These are phyloP conservation scores for Trypanosoma boissoni DNA, from an alignment of 208 protist genomes.

Conservation along the genomic window DNA sequence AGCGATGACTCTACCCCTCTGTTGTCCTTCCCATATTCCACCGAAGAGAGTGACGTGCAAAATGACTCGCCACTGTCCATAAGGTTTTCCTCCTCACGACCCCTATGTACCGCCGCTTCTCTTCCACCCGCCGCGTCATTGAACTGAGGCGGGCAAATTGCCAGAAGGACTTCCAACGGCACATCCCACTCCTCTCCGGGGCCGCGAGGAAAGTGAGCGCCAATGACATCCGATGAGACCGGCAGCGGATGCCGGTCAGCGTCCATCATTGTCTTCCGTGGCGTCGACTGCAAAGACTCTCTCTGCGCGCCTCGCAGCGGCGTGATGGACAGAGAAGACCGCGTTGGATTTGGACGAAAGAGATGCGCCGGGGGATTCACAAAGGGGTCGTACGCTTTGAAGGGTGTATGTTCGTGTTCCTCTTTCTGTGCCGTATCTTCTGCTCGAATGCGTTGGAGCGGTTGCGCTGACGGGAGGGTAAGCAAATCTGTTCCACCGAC, in stretches of 20 bases:
- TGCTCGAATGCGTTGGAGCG: too few species aligned
- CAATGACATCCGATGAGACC: slow-evolving; percentile 24
- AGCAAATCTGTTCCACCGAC: too few species aligned
- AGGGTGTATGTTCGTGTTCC: not conserved
- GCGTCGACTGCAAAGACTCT: not conserved
- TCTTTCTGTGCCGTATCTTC: not conserved
- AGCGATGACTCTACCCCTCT: not conserved
- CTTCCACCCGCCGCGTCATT: not conserved
- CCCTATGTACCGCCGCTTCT: not conserved
- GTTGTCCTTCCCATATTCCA: not conserved
- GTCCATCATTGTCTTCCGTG: not conserved
- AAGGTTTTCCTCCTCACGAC: too few species aligned
- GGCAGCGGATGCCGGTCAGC: not conserved
- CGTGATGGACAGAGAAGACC: not conserved
- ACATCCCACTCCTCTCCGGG: slow-evolving; percentile 59
- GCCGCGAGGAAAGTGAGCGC: slow-evolving; percentile 46
- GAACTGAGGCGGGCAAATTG: slow-evolving; percentile 22
- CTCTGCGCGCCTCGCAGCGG: not conserved
- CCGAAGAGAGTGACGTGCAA: slow-evolving; percentile 11
- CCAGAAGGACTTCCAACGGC: slow-evolving; percentile 42
- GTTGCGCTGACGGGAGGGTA: too few species aligned
- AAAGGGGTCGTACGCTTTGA: not conserved
- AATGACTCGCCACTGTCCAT: too few species aligned
- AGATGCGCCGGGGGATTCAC: not conserved
- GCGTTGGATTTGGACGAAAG: too few species aligned